Evolutionary conservation across 208 protist species (phyloP), one percentile per base, ranked within the genome.

Genomic region (Trypanosoma theileri): DNA sequence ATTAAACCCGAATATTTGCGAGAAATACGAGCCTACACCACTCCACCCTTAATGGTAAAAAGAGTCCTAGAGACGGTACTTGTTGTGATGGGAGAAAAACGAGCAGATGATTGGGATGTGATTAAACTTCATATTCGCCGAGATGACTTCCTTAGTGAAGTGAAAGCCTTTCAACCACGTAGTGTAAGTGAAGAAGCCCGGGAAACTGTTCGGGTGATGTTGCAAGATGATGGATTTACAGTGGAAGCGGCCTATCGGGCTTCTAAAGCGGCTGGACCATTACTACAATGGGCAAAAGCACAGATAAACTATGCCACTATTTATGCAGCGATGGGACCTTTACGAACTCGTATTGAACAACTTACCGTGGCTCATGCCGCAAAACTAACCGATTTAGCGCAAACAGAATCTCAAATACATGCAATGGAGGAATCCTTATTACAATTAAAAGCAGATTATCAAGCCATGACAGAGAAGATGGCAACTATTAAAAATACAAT

Each of bases 11-110:
- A 94, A 73, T 94, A 99, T 73, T 84, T 99, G 26, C 94, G 98
- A 24, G 98, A 99, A 86, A 95, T 99, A n/a, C 89, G 98, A 50
- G 81, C 89, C 24, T 96, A 99, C 62, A 86, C 82, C n/a, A 99
- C 91, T 31, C 98, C 98, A 53, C 98, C 98, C 22, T 80, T 76
- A 41, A 92, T 91, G 74, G 96, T 99, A 46, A 94, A 98, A 82
- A 84, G 96, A 17, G 88, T 94, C n/a, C 83, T 99, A 26, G 94
- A 98, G 67, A 82, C 91, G 11, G 97, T 98, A 11, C 77, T 88
- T 57, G 73, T 80, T 22, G 71, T 98, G 31, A 86, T 99, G 71
- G 82, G 93, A 19, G 77, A 95, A 71, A 82, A 70, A 51, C 56
- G 69, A 45, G 68, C 68, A 66, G 79, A 84, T 31, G 94, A 99